Conservation (phyloP, 441 rosid genomes). For the Arabidopsis hybrid region DNA sequence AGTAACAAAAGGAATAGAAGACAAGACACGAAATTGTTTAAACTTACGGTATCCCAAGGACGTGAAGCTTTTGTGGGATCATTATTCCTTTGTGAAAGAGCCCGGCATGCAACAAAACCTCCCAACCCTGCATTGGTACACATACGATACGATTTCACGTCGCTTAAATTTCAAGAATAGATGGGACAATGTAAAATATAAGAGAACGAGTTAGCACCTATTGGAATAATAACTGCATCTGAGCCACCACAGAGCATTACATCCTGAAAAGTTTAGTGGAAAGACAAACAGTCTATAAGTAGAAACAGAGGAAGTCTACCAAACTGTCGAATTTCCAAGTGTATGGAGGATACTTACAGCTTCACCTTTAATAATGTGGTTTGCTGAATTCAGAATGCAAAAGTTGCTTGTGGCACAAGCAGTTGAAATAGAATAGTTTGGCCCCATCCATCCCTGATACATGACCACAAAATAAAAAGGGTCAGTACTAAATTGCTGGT, state of each 20-base stretch:
- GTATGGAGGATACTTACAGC: conserved; percentile 71
- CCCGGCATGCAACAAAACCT: conserved; percentile 93
- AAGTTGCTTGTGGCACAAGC: conserved; percentile 98
- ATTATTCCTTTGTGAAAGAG: conserved; percentile 86
- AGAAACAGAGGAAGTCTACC: conserved; percentile 27
- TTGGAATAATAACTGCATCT: conserved; percentile 90
- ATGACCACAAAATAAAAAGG: conserved; percentile 29
- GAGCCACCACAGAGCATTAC: conserved; percentile 99
- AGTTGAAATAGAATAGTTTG: conserved; percentile 94
- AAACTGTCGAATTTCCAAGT: conserved; percentile 17
- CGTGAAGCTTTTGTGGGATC: conserved; percentile 97
- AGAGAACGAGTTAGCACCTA: conserved; percentile 60
- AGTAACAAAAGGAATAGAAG: conserved; percentile 1
- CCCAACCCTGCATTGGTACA: conserved; percentile 72
- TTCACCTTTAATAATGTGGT: conserved; percentile 93
- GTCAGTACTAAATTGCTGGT: conserved; percentile 29
- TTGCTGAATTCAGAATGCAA: conserved; percentile 90
- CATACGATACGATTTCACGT: too few relatives aligned
- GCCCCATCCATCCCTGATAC: conserved; percentile 98
- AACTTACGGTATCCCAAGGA: conserved; percentile 89
- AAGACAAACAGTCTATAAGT: conserved; percentile 33
- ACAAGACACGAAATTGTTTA: background rate
- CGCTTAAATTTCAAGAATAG: too few relatives aligned
- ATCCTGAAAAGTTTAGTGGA: conserved; percentile 59
- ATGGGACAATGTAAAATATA: background rate